phyloP scores from a whole-genome alignment of 805 yeast species.

The Tetrapisispora taiwanensis region DNA sequence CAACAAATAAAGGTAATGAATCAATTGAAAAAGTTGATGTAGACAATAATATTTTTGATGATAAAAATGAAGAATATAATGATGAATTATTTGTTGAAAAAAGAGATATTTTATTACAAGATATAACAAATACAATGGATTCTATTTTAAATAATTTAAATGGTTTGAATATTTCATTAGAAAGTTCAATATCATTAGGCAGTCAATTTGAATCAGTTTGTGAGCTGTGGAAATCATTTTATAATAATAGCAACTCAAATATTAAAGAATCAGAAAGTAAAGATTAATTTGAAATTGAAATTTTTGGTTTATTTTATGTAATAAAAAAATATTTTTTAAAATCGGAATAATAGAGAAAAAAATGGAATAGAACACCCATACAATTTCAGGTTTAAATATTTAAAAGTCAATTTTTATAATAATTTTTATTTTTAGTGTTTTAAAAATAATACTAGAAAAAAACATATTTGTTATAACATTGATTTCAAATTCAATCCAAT shows the following conservation, averaged over 20 bases:
- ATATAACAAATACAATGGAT: conserved; percentile 40
- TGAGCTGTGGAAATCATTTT: conserved; percentile 58
- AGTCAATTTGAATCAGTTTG: conserved; percentile 66
- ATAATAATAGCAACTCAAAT: conserved; percentile 35
- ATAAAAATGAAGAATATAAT: conserved; percentile 2
- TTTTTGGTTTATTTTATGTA: no score
- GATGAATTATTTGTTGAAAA: conserved; percentile 7
- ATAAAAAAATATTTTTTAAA: neutral
- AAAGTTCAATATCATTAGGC: conserved; percentile 61
- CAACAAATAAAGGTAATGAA: neutral
- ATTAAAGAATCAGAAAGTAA: conserved; percentile 4
- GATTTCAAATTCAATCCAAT: no score
- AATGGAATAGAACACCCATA: no score
- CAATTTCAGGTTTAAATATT: no score
- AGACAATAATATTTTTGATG: neutral
- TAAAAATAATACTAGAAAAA: no score
- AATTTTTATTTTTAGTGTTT: no score
- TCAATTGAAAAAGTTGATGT: neutral
- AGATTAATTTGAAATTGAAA: no score
- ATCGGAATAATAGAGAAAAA: neutral
- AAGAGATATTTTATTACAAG: conserved; percentile 23
- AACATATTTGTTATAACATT: no score
- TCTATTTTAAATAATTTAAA: conserved; percentile 55
- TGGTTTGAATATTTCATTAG: conserved; percentile 55
- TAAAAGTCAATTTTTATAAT: no score